These are phyloP conservation scores for Aurinia saxatilis DNA, from an alignment of 345 rosid genomes.

Conservation along the genomic window DNA sequence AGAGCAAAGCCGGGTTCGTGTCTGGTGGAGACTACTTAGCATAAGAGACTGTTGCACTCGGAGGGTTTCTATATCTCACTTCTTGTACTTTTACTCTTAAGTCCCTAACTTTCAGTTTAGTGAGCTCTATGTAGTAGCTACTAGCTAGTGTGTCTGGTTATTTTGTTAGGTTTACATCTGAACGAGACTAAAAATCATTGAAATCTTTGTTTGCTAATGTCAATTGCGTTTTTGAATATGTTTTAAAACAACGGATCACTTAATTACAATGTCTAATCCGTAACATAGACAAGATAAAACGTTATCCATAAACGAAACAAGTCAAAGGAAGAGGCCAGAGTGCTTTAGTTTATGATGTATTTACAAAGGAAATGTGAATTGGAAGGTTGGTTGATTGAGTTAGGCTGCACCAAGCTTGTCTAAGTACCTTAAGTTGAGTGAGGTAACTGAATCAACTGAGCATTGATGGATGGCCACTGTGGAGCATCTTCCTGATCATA, in stretches of 20 bases:
- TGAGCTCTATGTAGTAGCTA: not conserved
- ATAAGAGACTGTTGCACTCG: not conserved
- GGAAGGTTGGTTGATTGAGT: not conserved
- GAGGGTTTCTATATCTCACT: not conserved
- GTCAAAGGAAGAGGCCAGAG: not conserved
- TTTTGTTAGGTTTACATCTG: conserved; percentile 7
- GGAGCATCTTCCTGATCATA: conserved; percentile 88
- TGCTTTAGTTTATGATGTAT: not conserved
- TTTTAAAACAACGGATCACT: not conserved
- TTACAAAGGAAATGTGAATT: conserved; percentile 1
- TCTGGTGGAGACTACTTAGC: conserved; percentile 29
- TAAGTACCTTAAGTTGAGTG: conserved; percentile 3
- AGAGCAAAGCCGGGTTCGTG: conserved; percentile 23
- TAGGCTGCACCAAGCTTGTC: not conserved
- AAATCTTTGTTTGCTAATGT: not conserved
- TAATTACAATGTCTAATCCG: not conserved
- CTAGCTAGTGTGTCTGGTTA: not conserved
- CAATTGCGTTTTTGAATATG: not conserved
- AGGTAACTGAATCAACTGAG: conserved; percentile 44
- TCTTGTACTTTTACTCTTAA: too few species aligned
- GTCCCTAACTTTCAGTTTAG: conserved; percentile 3
- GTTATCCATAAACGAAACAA: not conserved
- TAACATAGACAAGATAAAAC: not conserved
- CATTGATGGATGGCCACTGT: conserved; percentile 92
- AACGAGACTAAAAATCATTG: not conserved